Percentiles rank a stretch among this genome's conserved stretches.
phyloP scores from a whole-genome alignment of 2,329 filamentous ascomycete species.

The Hypocreales sp. region DNA sequence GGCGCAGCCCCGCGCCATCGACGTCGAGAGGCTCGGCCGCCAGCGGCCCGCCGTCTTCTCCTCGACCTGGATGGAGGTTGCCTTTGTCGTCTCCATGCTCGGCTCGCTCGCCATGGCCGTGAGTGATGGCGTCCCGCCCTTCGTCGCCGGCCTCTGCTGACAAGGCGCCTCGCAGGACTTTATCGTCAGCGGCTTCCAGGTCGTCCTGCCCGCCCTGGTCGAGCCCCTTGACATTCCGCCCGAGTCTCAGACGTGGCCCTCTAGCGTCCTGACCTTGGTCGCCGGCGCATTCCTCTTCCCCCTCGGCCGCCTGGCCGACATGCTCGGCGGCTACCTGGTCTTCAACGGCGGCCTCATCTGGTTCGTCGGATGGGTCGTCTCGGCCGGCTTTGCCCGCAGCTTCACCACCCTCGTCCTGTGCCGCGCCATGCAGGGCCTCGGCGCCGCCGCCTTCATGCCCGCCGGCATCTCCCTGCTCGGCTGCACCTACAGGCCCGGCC shows the following conservation, averaged over 20 bases:
- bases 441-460: constrained; percentile 52
- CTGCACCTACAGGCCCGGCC: constrained; percentile 48
- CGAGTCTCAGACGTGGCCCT: constrained; percentile 46
- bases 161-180: constrained; percentile 36
- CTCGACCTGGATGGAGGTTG: constrained; percentile 34
- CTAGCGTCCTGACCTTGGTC: constrained; percentile 40
- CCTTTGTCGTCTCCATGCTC: constrained; percentile 43
- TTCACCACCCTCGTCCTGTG: constrained; percentile 52
- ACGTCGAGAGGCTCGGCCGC: constrained; percentile 41
- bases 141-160: neutral
- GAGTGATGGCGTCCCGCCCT: constrained; percentile 8
- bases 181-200: constrained; percentile 58
- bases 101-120: constrained; percentile 44
- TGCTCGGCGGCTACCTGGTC: constrained; percentile 40
- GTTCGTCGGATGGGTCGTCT: constrained; percentile 48
- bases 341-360: constrained; percentile 41
- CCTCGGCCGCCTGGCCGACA: constrained; percentile 40
- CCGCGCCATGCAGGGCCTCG: constrained; percentile 53
- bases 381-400: constrained; percentile 48
- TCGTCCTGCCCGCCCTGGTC: constrained; percentile 51
- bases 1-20: constrained; percentile 5
- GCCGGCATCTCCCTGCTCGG: constrained; percentile 52
- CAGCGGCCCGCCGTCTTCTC: constrained; percentile 39
- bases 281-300: constrained; percentile 43
- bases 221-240: constrained; percentile 45